A percentile compares a stretch with the other conserved stretches of the same genome.
phyloP scores from a whole-genome alignment of 2,329 filamentous ascomycete species.

The Daldinia eschscholtzii region DNA sequence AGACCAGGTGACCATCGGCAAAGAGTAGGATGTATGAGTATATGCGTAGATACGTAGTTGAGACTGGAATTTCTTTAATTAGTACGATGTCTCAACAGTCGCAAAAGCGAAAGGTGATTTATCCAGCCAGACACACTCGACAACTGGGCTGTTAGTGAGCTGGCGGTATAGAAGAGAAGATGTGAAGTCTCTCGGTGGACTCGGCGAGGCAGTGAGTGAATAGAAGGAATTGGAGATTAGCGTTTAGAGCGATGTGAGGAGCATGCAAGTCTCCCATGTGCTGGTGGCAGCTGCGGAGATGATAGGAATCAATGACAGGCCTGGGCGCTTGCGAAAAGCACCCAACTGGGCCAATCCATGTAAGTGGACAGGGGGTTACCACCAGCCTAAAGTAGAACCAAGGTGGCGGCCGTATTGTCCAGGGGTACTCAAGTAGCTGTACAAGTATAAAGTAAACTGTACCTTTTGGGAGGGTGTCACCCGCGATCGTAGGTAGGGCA shows the following conservation, averaged over 20 bases:
- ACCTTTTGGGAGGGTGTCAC: conserved; percentile 28
- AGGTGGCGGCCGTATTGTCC: conserved; percentile 39
- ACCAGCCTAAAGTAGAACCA: conserved; percentile 40
- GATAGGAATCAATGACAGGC: conserved; percentile 43
- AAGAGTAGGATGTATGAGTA: conserved; percentile 20
- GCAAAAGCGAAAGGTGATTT: conserved; percentile 12
- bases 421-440: conserved; percentile 38
- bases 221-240: conserved; percentile 36
- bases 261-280: conserved; percentile 8
- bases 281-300: conserved; percentile 37
- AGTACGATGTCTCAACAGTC: conserved; percentile 31
- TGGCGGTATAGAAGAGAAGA: conserved; percentile 19
- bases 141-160: conserved; percentile 17
- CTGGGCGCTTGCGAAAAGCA: conserved; percentile 44
- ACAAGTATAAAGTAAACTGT: conserved; percentile 31
- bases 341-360: conserved; percentile 35
- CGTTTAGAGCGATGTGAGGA: conserved; percentile 25
- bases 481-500: conserved; percentile 1
- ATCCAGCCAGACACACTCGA: conserved; percentile 19
- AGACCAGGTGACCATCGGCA: conserved; percentile 40
- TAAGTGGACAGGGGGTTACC: conserved; percentile 31
- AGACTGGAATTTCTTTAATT: conserved; percentile 31
- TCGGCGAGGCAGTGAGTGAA: conserved; percentile 26
- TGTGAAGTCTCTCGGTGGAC: conserved; percentile 19
- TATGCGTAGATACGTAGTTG: conserved; percentile 15